Conservation (phyloP, 2,329 filamentous ascomycete species). For the Pyrenochaeta sp. region DNA sequence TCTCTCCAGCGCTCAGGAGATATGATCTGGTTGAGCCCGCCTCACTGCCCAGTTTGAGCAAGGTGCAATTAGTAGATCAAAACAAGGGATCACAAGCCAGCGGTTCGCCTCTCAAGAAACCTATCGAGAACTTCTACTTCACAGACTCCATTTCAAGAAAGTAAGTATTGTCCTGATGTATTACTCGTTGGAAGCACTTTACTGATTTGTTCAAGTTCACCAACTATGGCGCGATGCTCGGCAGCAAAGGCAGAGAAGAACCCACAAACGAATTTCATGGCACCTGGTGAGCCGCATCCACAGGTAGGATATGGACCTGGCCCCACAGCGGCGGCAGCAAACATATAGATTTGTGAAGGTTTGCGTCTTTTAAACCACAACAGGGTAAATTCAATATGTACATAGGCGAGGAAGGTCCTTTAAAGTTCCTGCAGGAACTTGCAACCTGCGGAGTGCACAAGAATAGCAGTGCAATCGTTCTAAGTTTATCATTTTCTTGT, state of each 20-base stretch:
- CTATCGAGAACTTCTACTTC: slow-evolving; percentile 97
- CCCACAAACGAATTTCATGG: slow-evolving; percentile 60
- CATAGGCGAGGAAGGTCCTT: slow-evolving; percentile 35
- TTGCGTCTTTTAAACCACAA: slow-evolving; percentile 15
- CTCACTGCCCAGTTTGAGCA: slow-evolving; percentile 76
- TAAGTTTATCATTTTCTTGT: no score
- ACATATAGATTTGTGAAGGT: slow-evolving; percentile 27
- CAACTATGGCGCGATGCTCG: slow-evolving; percentile 97
- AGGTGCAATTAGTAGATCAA: slow-evolving; percentile 93
- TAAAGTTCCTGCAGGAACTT: slow-evolving; percentile 20
- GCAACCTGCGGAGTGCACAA: slow-evolving; percentile 30
- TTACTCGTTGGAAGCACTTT: no score
- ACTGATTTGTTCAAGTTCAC: slow-evolving; percentile 70
- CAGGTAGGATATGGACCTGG: slow-evolving; percentile 52
- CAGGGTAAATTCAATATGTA: slow-evolving; percentile 32
- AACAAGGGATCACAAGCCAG: slow-evolving; percentile 86
- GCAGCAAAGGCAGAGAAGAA: slow-evolving; percentile 78
- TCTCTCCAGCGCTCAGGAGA: slow-evolving; percentile 85
- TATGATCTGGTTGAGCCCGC: slow-evolving; percentile 92
- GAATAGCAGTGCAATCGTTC: slow-evolving; percentile 29
- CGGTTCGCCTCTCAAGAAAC: slow-evolving; percentile 78
- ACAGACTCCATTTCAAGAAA: slow-evolving; percentile 97
- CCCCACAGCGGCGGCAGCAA: slow-evolving; percentile 30
- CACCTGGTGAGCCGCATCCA: slow-evolving; percentile 53
- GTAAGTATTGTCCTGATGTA: no score